Evolutionary conservation across 441 rosid genomes (phyloP).

Genomic region (Capsella rubella): DNA sequence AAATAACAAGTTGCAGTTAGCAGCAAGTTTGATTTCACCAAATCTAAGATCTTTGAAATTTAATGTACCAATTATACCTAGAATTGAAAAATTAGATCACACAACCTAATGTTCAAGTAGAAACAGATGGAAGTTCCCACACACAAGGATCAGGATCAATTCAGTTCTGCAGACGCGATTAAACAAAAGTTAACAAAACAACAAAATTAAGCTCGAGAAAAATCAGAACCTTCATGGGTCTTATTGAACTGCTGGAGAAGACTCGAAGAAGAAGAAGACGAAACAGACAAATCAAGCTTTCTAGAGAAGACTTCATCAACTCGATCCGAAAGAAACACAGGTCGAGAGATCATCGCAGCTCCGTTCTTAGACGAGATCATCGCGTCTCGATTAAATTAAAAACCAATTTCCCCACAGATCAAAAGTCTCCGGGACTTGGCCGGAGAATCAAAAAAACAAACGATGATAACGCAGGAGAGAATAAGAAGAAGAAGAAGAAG

Average conservation of each 20-base stretch:
- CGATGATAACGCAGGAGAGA: constrained; percentile 29
- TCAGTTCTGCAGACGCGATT: constrained; percentile 22
- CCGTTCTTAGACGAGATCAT: constrained; percentile 74
- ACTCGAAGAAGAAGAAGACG: constrained; percentile 51
- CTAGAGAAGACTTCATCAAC: constrained; percentile 55
- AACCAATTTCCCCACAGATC: constrained; percentile 37
- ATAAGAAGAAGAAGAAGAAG: constrained; percentile 21
- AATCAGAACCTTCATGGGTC: constrained; percentile 67
- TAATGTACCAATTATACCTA: constrained; percentile 25
- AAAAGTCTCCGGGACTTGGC: constrained; percentile 44
- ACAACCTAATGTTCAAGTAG: constrained; percentile 2
- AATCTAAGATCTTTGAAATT: constrained; percentile 34
- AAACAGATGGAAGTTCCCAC: neutral
- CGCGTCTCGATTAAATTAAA: constrained; percentile 26
- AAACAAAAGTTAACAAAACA: neutral
- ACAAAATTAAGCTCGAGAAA: neutral
- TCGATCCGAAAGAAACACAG: constrained; percentile 50
- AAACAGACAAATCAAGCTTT: constrained; percentile 56
- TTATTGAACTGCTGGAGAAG: constrained; percentile 61
- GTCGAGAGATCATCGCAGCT: constrained; percentile 53
- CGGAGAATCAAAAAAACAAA: constrained; percentile 32
- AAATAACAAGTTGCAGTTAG: constrained; percentile 30
- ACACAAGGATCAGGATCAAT: constrained; percentile 5
- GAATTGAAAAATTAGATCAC: constrained; percentile 27
- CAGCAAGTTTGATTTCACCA: constrained; percentile 40